These are phyloP conservation scores for Pseudocercospora musae DNA, from an alignment of 2,329 filamentous ascomycete species.

Conservation along the genomic window DNA sequence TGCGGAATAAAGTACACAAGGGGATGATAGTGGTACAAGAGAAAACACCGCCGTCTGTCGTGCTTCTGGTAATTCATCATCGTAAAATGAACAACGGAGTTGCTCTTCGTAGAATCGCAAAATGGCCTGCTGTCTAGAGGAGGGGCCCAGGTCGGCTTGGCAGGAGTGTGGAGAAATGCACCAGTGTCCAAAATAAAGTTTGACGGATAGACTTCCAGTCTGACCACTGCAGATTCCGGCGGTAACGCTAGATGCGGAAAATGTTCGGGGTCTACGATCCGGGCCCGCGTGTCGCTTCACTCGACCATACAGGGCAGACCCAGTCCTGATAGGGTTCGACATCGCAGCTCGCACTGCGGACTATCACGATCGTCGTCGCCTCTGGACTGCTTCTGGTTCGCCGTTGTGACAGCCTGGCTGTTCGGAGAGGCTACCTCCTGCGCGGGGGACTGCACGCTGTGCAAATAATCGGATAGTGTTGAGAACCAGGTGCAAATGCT, in stretches of 20 bases:
- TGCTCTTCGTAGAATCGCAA: not conserved
- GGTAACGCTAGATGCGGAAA: not conserved
- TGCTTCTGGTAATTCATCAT: not conserved
- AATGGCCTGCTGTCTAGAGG: too few species aligned
- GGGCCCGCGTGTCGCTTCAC: slow-evolving; percentile 1
- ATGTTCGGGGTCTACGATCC: not conserved
- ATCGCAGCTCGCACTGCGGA: not conserved
- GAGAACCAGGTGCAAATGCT: not conserved
- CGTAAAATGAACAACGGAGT: not conserved
- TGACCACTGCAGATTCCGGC: not conserved
- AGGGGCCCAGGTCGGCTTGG: slow-evolving; percentile 1
- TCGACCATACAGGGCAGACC: not conserved
- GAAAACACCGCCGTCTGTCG: not conserved
- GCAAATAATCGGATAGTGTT: not conserved
- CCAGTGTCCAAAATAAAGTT: not conserved
- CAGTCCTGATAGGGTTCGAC: not conserved
- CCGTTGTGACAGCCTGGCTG: not conserved
- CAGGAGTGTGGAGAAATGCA: not conserved
- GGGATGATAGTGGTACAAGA: not conserved
- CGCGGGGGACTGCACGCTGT: not conserved
- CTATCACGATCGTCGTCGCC: not conserved
- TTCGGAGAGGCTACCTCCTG: not conserved
- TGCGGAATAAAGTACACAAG: not conserved
- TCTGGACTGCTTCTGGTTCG: not conserved
- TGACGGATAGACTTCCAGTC: not conserved